Base-by-base conservation (phyloP, 768 basidiomycete genomes). In the Thelephora ganbajun region DNA sequence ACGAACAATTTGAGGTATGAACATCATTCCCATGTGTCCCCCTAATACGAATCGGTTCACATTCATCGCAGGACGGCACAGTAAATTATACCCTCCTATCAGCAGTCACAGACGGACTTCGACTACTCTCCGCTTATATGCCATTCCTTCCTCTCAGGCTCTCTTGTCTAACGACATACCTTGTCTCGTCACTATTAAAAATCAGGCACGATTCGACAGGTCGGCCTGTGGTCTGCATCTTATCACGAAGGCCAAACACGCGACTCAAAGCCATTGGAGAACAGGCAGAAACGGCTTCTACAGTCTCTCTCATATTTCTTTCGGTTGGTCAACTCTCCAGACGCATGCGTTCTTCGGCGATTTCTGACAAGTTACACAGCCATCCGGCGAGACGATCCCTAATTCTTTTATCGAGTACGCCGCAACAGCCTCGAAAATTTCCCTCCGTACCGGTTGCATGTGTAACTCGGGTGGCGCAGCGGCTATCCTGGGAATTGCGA, bases 391-490 rank as follows among this genome's bases (percentile, higher is more conserved):
- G 36, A 74, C 80, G 67, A 64, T 85, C 4, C 76, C 84, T 0
- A 80, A 81, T 51, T 77, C 77, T 2, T 86, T 86, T 61, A 70
- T 88, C 55, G 83, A 84, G 57, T 68, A 80, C 54, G 70, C 79
- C 0, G 83, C 85, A 12, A 70, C 78, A 14, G 67, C 62, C 46
- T 69, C 73, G 52, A 74, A 70, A 45, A 79, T 90, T 49, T 87
- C 85, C 14, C 63, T 90, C 30, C 79, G 87, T 37, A 85, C 86
- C 2, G 87, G 87, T 0, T 91, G 87, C 60, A 80, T 89, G 76
- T 91, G 88, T 58, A 91, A 90, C 53, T 84, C 87, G 13, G 88
- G 88, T 9, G 87, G 79, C 14, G 83, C 85, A 0, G 77, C 83
- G 1, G 74, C 81, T 4, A 63, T 90, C 13, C 69, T 88, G 4